Conservation (phyloP, 331 rosid species). For the Phaseolus coccineus region DNA sequence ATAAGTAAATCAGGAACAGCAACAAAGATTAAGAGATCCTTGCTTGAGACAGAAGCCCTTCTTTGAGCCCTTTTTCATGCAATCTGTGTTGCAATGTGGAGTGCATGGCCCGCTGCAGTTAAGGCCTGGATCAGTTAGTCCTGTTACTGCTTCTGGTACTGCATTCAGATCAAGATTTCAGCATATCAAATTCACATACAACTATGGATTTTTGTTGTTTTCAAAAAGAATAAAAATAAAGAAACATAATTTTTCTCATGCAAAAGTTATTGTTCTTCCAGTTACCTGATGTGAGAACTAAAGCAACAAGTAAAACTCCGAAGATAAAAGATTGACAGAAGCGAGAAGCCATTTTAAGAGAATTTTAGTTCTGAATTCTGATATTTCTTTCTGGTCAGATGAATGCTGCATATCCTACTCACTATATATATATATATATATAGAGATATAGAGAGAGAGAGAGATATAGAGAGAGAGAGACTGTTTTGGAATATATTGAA, state of each 20-base stretch:
- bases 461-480: no score
- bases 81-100: neutral
- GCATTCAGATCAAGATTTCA: neutral
- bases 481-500: no score
- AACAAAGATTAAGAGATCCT: neutral
- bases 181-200: neutral
- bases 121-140: neutral
- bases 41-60: neutral
- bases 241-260: no score
- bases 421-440: no score
- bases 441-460: no score
- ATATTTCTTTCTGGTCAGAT: no score
- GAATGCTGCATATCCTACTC: neutral
- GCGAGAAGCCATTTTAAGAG: neutral
- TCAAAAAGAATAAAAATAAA: no score
- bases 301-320: neutral
- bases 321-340: neutral
- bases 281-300: neutral
- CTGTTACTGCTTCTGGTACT: neutral
- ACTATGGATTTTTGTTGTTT: no score
- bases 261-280: neutral
- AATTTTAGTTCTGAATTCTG: neutral
- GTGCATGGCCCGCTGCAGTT: neutral
- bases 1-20: neutral
- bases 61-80: neutral